These are phyloP conservation scores for Komagataella populi DNA, from an alignment of 805 yeast genomes.

Conservation along the genomic window DNA sequence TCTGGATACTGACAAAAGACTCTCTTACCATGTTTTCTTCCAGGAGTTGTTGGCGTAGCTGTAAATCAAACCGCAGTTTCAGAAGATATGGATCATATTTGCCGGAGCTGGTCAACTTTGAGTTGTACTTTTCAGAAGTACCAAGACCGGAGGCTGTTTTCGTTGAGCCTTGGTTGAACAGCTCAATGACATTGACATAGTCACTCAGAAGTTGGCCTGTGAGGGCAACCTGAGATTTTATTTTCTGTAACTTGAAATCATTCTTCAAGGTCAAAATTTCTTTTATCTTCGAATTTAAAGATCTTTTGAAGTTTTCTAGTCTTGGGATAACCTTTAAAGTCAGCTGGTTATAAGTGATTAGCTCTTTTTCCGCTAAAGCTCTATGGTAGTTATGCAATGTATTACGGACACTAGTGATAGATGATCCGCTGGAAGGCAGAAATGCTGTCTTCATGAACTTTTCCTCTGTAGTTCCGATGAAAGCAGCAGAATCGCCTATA, in stretches of 20 bases:
- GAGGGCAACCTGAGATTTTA: constrained; percentile 45
- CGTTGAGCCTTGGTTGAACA: constrained; percentile 22
- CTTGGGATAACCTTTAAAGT: constrained; percentile 35
- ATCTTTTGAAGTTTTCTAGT: constrained; percentile 40
- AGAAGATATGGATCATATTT: constrained; percentile 48
- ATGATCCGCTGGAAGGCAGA: constrained; percentile 20
- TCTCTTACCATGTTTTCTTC: constrained; percentile 58
- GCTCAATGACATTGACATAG: constrained; percentile 29
- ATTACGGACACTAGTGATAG: constrained; percentile 20
- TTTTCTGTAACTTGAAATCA: constrained; percentile 44
- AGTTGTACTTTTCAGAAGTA: constrained; percentile 9
- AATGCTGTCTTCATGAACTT: constrained; percentile 36
- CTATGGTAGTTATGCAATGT: constrained; percentile 18
- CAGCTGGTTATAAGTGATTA: constrained; percentile 36
- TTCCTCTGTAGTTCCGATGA: constrained; percentile 15
- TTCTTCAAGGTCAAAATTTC: constrained; percentile 39
- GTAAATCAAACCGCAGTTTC: constrained; percentile 49
- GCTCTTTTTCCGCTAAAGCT: constrained; percentile 25
- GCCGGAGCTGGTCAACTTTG: constrained; percentile 9
- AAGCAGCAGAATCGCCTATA: not conserved
- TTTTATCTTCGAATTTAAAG: constrained; percentile 36
- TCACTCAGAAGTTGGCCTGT: constrained; percentile 44
- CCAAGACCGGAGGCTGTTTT: constrained; percentile 17
- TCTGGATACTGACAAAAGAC: constrained; percentile 50
- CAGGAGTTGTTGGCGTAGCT: constrained; percentile 45